Conservation (phyloP, 139 green algal genomes). For the Marvania coccoides region DNA sequence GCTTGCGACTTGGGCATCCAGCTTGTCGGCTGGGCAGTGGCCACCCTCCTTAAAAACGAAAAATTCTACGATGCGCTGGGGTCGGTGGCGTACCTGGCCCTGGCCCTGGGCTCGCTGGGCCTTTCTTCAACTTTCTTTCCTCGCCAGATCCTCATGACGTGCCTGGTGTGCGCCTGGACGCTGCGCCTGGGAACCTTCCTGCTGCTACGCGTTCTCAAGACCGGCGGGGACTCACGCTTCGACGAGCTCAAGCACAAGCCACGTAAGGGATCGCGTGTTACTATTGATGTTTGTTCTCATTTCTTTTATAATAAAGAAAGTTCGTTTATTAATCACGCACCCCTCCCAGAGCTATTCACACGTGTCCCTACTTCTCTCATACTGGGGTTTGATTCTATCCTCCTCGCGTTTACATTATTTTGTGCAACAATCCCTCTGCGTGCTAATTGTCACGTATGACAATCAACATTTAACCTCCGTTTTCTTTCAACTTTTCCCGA, state of each 20-base stretch:
- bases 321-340: too few species aligned
- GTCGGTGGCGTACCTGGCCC: slow-evolving; percentile 38
- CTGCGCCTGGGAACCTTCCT: slow-evolving; percentile 68
- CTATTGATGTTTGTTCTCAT: too few species aligned
- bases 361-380: too few species aligned
- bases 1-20: slow-evolving; percentile 35
- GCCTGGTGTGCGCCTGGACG: slow-evolving; percentile 64
- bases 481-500: not conserved
- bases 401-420: too few species aligned
- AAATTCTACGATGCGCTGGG: slow-evolving; percentile 71
- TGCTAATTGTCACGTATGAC: too few species aligned
- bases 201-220: slow-evolving; percentile 52
- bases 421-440: too few species aligned
- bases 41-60: slow-evolving; percentile 47
- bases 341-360: too few species aligned
- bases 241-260: slow-evolving; percentile 66
- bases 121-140: slow-evolving; percentile 14
- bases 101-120: slow-evolving; percentile 27
- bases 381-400: too few species aligned
- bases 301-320: too few species aligned
- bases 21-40: slow-evolving; percentile 23
- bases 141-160: slow-evolving; percentile 38
- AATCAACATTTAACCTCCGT: too few species aligned
- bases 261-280: too few species aligned
- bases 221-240: slow-evolving; percentile 69